Evolutionary conservation across 352 stramenopile genomes (phyloP), one percentile per base, ranked within the genome.

Genomic region (Nothophytophthora sp.): DNA sequence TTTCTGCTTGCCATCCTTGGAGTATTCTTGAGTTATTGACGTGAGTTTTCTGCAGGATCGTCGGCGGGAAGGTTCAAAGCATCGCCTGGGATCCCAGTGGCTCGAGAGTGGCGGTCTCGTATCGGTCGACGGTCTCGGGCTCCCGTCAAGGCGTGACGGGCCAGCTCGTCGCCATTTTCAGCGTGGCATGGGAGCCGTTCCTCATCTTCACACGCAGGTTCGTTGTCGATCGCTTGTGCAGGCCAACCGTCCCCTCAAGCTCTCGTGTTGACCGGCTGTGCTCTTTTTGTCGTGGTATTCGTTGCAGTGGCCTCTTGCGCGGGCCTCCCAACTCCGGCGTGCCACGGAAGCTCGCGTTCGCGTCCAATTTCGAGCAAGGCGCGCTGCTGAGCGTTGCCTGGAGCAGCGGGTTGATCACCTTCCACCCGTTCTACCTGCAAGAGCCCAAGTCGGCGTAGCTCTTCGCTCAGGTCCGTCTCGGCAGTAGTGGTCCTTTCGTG

Each of bases 341-440:
- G 38, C 82, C 82, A 8, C 66, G 67, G 15, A 72, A 80, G 32
- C 45, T 90, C 9, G 51, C 60, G 11, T 92, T 92, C 36, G 79
- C 79, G 7, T 78, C 82, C 7, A 86, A 60, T 11, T 92, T 89
- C 46, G 69, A 90, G 23, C 55, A 87, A 30, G 77, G 82, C 4
- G 73, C 82, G 23, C 47, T 92, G 43, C 55, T 92, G 28, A 88
- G 79, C 27, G 62, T 92, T 46, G 73, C 66, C 8, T 92, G 82
- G 82, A 90, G 79, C 63, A 86, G 69, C n/a, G 82, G 82, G 0
- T 55, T 90, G 34, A 70, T 92, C 47, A 84, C 77, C 9, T 92
- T 92, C 52, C 67, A 90, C 50, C 82, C 82, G 19, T 92, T 92
- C 55, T 90, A 90, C 64, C 79, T 86, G 54, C 49, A 84, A 48